Base-by-base conservation (phyloP, 495 filamentous ascomycete species). In the Aspergillus olivimuriae region DNA sequence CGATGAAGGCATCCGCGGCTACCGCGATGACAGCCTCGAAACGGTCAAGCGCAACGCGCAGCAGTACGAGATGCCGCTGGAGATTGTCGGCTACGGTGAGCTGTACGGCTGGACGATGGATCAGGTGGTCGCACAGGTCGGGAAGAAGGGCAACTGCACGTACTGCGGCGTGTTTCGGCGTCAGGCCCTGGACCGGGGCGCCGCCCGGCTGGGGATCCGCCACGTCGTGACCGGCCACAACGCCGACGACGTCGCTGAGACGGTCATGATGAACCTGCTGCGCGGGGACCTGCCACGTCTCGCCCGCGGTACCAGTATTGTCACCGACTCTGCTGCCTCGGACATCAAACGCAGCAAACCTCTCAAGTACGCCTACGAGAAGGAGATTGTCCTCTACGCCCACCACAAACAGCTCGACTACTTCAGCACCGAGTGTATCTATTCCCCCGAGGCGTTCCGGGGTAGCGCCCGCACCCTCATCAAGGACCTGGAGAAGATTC, bases 61-160 rank as follows among this genome's bases (percentile, higher is more conserved):
- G 10, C 90, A 97, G 60, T 95, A 95, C 60, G 77, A 82, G 10
- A 91, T 98, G 86, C 78, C 85, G 2, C 70, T 98, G 23, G 83
- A 83, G 53, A 92, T 98, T 35, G 79, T 98, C 19, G 86, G 91
- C 33, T 98, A 98, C 60, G 82, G 80, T 28, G 91, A 97, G 60
- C 73, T 98, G 4, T 98, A 97, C 61, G 92, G 94, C 2, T 98
- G 92, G 92, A 96, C 90, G 8, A 98, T 98, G 92, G 92, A 98
- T 62, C 86, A 96, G 53, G 92, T 98, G 10, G 92, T 98, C 2
- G 82, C 84, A 54, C 86, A 92, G 44, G 85, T 97, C 39, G 94
- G 94, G 19, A 96, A 96, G 64, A 96, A 95, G 66, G 94, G 94
- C 28, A 98, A 97, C 65, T 98, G 92, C 72, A 98, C 92, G 22